phyloP scores from a whole-genome alignment of 2,329 filamentous ascomycete species.

The Cordyceps farinosa region DNA sequence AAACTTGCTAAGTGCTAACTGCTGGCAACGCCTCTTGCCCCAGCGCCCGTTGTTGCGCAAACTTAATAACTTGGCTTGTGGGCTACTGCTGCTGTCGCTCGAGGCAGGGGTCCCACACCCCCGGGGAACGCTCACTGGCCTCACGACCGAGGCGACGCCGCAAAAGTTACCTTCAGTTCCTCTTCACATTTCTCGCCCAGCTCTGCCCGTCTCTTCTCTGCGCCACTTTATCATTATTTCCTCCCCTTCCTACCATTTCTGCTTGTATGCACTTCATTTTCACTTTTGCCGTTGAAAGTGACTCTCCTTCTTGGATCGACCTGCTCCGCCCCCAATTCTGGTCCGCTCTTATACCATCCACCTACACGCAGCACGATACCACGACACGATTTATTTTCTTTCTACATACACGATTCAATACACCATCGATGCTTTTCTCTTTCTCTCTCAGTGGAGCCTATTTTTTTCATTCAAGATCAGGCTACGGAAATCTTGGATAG shows the following conservation, averaged over 20 bases:
- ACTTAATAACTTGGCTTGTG: slow-evolving; percentile 14
- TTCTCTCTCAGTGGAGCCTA: no score
- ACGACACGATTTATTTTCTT: background rate
- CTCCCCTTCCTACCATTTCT: background rate
- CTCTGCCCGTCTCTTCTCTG: background rate
- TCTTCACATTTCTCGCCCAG: background rate
- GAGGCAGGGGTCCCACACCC: background rate
- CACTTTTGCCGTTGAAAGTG: background rate
- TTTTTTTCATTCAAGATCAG: background rate
- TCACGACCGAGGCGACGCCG: background rate
- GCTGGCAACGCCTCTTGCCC: background rate
- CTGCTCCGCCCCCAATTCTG: background rate
- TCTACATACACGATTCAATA: background rate
- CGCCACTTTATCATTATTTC: slow-evolving; percentile 3
- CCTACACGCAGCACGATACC: background rate
- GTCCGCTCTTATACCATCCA: background rate
- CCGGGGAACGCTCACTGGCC: background rate
- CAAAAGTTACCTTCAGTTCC: slow-evolving; percentile 6
- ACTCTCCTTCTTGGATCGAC: background rate
- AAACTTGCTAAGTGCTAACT: background rate
- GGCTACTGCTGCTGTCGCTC: background rate
- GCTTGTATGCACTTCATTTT: background rate
- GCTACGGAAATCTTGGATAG: background rate
- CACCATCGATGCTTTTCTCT: no score
- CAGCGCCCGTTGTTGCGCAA: slow-evolving; percentile 13